A percentile compares a stretch with the other conserved stretches of the same genome.
phyloP scores from a whole-genome alignment of 2,329 filamentous ascomycete species.

The Nothopassalora personata region DNA sequence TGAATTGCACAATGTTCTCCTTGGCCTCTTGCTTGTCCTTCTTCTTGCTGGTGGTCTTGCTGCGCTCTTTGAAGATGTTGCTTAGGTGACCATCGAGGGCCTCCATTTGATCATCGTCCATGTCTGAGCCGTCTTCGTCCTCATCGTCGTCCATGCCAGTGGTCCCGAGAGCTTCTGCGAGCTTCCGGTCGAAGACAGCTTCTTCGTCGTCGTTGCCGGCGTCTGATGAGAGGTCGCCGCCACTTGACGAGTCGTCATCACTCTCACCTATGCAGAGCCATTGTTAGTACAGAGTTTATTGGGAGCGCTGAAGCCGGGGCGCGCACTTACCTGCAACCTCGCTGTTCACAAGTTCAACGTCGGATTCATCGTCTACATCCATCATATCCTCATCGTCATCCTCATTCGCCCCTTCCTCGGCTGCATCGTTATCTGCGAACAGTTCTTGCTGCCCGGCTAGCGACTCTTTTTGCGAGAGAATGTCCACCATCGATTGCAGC shows the following conservation, averaged over 20 bases:
- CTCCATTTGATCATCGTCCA: slow-evolving; percentile 96
- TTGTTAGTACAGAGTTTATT: slow-evolving; percentile 11
- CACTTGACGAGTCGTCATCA: slow-evolving; percentile 23
- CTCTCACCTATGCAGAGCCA: slow-evolving; percentile 16
- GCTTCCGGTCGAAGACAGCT: slow-evolving; percentile 64
- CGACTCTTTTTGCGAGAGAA: slow-evolving; percentile 74
- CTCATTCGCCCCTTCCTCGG: slow-evolving; percentile 22
- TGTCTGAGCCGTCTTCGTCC: slow-evolving; percentile 64
- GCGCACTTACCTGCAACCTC: slow-evolving; percentile 13
- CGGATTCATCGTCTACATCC: slow-evolving; percentile 33
- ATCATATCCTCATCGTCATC: slow-evolving; percentile 36
- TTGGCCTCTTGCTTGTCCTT: slow-evolving; percentile 83
- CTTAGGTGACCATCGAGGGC: slow-evolving; percentile 75
- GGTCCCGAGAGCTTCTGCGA: slow-evolving; percentile 72
- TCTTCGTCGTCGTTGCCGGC: slow-evolving; percentile 46
- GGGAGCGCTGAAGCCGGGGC: slow-evolving; percentile 1
- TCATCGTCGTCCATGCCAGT: slow-evolving; percentile 54
- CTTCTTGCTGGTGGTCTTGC: slow-evolving; percentile 61
- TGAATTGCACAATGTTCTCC: slow-evolving; percentile 87
- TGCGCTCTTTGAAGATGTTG: slow-evolving; percentile 74
- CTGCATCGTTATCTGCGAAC: slow-evolving; percentile 57
- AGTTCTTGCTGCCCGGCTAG: slow-evolving; percentile 78
- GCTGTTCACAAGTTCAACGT: slow-evolving; percentile 33
- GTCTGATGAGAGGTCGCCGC: slow-evolving; percentile 19
- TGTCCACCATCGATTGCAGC: slow-evolving; percentile 61